Evolutionary conservation across 805 yeast genomes (phyloP), one percentile per base, ranked within the genome.

Genomic region (Cyberlindnera maclurae): DNA sequence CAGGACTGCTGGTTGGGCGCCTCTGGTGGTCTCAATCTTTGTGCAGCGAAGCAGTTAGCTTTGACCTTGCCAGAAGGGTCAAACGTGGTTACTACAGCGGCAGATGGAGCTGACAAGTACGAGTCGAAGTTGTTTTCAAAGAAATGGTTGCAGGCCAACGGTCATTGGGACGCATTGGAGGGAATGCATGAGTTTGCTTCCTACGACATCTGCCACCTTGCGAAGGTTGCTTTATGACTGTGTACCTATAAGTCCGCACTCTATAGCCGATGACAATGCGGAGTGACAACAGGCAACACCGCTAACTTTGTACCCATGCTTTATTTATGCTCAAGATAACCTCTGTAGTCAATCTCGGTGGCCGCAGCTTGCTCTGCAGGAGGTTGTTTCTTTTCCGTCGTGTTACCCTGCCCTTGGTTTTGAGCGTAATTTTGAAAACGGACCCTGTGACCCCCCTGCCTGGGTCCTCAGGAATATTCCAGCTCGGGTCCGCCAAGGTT

Each of bases 1-100:
- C 54, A 52, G 12, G 47, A 44, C 12, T 36, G 52, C 18, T 40
- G 44, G 35, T 43, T 52, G 15, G 57, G 57, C 26, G 57, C 51
- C 11, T 40, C 47, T 38, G 51, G 53, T 13, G 57, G 54, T 2
- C 29, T 52, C 32, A 52, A 52, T 36, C 38, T 52, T 22, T 37
- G 45, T 24, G 54, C 55, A 5, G 55, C 55, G 9, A 40, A 22
- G 9, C 39, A 37, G 12, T 37, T 52, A 37, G 55, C 55, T 1
- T 12, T 41, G 22, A 34, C 50, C 4, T 38, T 52, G 15, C 57
- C 57, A 15, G 44, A 47, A 31, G 55, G 55, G 1, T 52, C 57
- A 0, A 46, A 43, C 9, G 50, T 52, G 5, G 55, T 52, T 4
- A 51, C 55, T 1, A 46, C 54, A 3, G 49, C 46, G 7, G 57